phyloP scores from a whole-genome alignment of 768 basidiomycete genomes.

The Podaxis sp. region DNA sequence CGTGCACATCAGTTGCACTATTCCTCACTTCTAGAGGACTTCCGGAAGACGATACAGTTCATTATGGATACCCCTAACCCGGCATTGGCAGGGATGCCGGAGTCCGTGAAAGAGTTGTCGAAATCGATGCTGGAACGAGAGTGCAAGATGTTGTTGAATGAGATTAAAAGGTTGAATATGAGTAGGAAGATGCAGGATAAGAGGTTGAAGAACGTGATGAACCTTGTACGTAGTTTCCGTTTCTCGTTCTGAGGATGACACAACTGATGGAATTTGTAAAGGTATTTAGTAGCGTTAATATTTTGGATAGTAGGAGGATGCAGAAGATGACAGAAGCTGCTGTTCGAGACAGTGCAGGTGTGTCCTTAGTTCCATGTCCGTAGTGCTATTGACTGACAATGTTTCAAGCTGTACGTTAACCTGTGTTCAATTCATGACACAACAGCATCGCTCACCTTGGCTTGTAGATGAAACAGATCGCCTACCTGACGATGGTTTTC shows the following conservation, averaged over 20 bases:
- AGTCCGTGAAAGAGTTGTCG: constrained; percentile 6
- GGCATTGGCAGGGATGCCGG: constrained; percentile 22
- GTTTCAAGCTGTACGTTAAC: not conserved
- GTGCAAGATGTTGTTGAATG: constrained; percentile 36
- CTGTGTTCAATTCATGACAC: not conserved
- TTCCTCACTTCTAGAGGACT: constrained; percentile 44
- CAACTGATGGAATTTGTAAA: constrained; percentile 17
- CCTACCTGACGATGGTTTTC: constrained; percentile 49
- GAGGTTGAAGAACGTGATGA: constrained; percentile 41
- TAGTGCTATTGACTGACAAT: not conserved
- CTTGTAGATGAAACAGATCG: constrained; percentile 36
- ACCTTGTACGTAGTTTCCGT: constrained; percentile 28
- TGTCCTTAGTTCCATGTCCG: not conserved
- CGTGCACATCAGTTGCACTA: constrained; percentile 54
- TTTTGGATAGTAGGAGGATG: constrained; percentile 46
- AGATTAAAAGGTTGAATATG: constrained; percentile 42
- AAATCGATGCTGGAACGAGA: constrained; percentile 32
- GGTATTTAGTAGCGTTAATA: constrained; percentile 53
- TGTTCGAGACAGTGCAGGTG: constrained; percentile 33
- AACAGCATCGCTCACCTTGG: not conserved
- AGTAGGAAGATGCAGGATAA: constrained; percentile 32
- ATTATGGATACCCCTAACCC: constrained; percentile 41
- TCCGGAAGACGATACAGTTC: constrained; percentile 44
- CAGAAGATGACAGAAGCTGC: constrained; percentile 41
- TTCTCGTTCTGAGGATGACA: not conserved